Evolutionary conservation across 2,329 filamentous ascomycete species (phyloP).

Genomic region (Balansia obtecta): DNA sequence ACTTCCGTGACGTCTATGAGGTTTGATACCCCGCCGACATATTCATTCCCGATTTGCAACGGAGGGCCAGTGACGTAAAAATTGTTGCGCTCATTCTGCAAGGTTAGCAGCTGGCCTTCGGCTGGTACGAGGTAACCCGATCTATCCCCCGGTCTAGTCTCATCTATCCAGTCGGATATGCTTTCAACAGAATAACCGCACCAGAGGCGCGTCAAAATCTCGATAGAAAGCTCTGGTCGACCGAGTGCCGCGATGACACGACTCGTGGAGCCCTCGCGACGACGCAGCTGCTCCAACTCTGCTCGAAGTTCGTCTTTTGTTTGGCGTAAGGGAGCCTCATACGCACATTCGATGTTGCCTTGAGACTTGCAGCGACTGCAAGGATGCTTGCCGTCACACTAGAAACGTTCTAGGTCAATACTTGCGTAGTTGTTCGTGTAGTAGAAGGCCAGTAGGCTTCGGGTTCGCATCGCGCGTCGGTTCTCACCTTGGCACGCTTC

Average conservation of each 20-base stretch:
- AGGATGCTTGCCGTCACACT: conserved; percentile 47
- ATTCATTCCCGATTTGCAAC: not conserved
- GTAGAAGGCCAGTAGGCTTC: not conserved
- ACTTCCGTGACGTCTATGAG: not conserved
- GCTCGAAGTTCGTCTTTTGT: conserved; percentile 47
- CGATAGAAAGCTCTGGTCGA: conserved; percentile 36
- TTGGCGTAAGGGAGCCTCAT: conserved; percentile 48
- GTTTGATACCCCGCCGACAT: not conserved
- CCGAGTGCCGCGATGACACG: conserved; percentile 40
- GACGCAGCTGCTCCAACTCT: conserved; percentile 44
- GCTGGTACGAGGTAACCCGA: not conserved
- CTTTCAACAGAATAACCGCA: conserved; percentile 38
- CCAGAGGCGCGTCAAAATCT: conserved; percentile 39
- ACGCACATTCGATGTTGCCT: conserved; percentile 40
- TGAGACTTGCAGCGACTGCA: conserved; percentile 42
- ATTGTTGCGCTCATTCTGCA: not conserved
- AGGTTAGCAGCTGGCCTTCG: not conserved
- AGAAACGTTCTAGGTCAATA: not conserved
- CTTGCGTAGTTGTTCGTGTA: not conserved
- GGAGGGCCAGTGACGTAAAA: not conserved
- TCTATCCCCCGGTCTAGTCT: not conserved
- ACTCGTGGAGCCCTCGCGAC: conserved; percentile 39
- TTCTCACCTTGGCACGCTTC: conserved; percentile 44
- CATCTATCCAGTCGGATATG: conserved; percentile 40
- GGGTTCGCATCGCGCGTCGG: not conserved